phyloP scores from a whole-genome alignment of 1,284 basidiomycete genomes.

The Bjerkandera adusta region DNA sequence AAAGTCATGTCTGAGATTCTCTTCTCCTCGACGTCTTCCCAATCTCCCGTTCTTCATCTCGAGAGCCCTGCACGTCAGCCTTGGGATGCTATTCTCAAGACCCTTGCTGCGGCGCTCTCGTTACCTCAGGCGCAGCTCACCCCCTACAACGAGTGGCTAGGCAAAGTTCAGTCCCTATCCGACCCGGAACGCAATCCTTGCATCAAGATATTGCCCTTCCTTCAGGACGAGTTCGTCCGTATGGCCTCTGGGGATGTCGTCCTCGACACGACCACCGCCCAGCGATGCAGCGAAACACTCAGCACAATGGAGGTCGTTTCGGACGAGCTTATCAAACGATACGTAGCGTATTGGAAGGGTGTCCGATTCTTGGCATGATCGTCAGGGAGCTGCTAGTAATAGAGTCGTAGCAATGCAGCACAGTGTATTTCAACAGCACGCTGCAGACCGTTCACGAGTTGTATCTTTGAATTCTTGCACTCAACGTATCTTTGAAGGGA shows the following conservation, averaged over 20 bases:
- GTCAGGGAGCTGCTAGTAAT: too few species aligned
- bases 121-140: conserved; percentile 20
- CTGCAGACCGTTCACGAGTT: too few species aligned
- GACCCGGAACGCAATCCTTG: conserved; percentile 28
- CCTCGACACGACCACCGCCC: conserved; percentile 26
- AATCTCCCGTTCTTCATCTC: conserved; percentile 29
- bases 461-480: too few species aligned
- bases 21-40: conserved; percentile 22
- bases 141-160: conserved; percentile 30
- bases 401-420: too few species aligned
- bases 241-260: conserved; percentile 33
- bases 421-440: too few species aligned
- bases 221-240: conserved; percentile 33
- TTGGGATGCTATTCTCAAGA: conserved; percentile 28
- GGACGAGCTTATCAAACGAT: conserved; percentile 23
- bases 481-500: too few species aligned
- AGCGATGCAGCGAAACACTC: conserved; percentile 29
- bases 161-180: conserved; percentile 16
- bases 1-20: conserved; percentile 26
- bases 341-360: conserved; percentile 31
- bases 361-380: conserved; percentile 14
- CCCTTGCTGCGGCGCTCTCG: conserved; percentile 26
- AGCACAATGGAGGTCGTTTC: conserved; percentile 26
- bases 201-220: conserved; percentile 31
- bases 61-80: conserved; percentile 33